Base-by-base conservation (phyloP, 768 basidiomycete species). In the Mycena belliarum region DNA sequence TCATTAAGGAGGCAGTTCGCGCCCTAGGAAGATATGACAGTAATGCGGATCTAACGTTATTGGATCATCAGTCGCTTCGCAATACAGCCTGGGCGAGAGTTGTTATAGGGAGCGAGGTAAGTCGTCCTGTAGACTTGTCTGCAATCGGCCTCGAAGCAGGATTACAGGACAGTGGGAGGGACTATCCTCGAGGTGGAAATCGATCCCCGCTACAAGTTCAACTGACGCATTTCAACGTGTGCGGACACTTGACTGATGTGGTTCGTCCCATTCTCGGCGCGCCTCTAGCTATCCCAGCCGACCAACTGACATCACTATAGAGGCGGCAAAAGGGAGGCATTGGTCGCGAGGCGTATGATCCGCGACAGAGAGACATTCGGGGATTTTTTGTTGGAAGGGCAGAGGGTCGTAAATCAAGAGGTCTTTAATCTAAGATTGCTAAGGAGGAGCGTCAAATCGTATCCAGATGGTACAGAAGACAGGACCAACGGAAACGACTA, bases 11-110 rank as follows among this genome's bases (percentile, higher is more conserved):
- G 70, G 70, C 88, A 15, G 67, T 89, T 5, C 73, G 75, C 23
- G 79, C 79, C 25, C 68, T 91, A 42, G 61, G 83, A 54, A 76
- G 70, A 62, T 74, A 69, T 60, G 74, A 76, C 59, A 70, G 65
- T 26, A 59, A 63, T 37, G 69, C 55, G 1, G 65, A 66, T 45
- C 63, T 62, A n/a, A 63, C 51, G 5, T 53, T 24, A 65, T 42
- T 49, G 61, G 69, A 75, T 38, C 79, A 80, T 56, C 72, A 72
- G 52, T 84, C 86, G 21, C 74, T 91, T 64, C 65, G 70, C 59
- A 92, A 91, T 60, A 91, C 89, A 0, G 89, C 78, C 6, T 91
- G 88, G 88, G 82, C 82, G 15, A 79, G 82, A 60, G 70, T 84
- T 16, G 70, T 67, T 4, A 71, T 90, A 1, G 72, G 79, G 40